phyloP scores from a whole-genome alignment of 306 rosid species.

The Castanea mollissima region DNA sequence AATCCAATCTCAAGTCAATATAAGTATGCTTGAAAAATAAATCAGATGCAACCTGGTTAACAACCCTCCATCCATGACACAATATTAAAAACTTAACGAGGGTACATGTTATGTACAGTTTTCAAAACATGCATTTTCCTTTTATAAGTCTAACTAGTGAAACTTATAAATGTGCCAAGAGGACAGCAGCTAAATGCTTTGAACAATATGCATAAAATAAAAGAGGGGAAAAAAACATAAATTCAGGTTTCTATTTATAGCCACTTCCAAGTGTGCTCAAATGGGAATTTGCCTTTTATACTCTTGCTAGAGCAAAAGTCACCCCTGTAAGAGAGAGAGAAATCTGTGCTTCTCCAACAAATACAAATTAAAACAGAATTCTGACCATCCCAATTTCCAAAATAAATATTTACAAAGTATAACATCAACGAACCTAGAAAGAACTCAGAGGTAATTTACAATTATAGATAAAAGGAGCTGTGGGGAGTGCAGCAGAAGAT shows the following conservation, averaged over 20 bases:
- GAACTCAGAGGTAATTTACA: background rate
- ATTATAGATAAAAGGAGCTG: background rate
- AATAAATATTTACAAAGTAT: background rate
- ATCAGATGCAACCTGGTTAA: too few species aligned
- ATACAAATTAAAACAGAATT: background rate
- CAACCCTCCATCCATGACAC: too few species aligned
- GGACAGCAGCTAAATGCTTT: background rate
- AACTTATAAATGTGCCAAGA: background rate
- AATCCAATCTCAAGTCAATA: too few species aligned
- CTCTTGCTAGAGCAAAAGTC: background rate
- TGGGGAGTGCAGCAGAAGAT: background rate
- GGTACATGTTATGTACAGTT: too few species aligned
- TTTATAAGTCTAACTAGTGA: too few species aligned
- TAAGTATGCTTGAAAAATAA: too few species aligned
- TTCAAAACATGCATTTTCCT: too few species aligned
- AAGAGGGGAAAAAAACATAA: background rate
- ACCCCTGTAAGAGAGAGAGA: background rate
- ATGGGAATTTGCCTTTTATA: background rate
- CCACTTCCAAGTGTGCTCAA: background rate
- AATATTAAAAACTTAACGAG: too few species aligned
- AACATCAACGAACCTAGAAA: background rate
- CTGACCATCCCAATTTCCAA: background rate
- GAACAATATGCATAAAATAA: background rate
- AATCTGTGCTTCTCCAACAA: background rate
- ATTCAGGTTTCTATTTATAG: background rate